A percentile compares a stretch with the other conserved stretches of the same genome.
Conservation (phyloP, 441 rosid species). For the Populus hybrid region DNA sequence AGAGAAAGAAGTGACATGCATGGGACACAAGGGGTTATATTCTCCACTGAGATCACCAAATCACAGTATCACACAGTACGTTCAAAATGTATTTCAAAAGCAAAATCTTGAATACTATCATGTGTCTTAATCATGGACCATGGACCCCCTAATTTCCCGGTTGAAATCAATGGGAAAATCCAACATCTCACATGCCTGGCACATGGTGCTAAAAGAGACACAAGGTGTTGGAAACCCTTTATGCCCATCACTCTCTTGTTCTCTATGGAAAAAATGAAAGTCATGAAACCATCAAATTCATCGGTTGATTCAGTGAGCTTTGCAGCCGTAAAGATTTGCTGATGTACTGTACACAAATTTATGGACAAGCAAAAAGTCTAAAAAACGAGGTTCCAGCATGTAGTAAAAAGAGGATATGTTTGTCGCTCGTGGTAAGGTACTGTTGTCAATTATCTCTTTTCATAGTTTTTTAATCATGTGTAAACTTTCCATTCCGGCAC, state of each 20-base stretch:
- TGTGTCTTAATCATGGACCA: conserved; percentile 16
- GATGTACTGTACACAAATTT: background rate
- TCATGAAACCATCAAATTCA: background rate
- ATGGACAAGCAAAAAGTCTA: background rate
- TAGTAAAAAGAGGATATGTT: background rate
- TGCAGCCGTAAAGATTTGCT: conserved; percentile 10
- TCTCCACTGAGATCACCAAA: background rate
- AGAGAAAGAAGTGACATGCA: background rate
- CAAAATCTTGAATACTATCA: background rate
- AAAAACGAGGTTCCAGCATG: background rate
- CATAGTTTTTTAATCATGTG: background rate
- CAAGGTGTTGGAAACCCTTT: background rate
- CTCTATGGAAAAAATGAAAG: background rate
- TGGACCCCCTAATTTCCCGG: conserved; percentile 14
- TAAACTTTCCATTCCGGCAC: background rate
- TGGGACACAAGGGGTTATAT: no score
- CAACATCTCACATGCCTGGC: conserved; percentile 24
- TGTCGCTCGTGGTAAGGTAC: no score
- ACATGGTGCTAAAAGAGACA: conserved; percentile 22
- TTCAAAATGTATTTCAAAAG: background rate
- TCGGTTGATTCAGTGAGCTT: background rate
- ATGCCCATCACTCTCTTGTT: conserved; percentile 8
- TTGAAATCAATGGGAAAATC: conserved; percentile 6
- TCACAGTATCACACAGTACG: background rate
- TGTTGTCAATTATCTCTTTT: background rate